Conservation (phyloP, 192 early-diverging fungal genomes). For the Gigaspora rosea region DNA sequence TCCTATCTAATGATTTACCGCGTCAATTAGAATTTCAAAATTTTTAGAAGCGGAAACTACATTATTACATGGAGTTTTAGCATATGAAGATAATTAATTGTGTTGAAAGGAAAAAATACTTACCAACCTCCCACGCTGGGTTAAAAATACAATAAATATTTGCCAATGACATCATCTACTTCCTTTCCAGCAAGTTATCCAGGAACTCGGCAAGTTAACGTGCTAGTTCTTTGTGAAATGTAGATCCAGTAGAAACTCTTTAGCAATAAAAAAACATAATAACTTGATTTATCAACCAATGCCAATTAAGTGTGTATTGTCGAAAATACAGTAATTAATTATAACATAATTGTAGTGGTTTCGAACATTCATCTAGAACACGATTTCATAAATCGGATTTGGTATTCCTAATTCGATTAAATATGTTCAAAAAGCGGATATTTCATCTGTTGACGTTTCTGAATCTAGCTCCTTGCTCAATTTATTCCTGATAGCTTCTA, state of each 20-base stretch:
- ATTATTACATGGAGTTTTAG: no score
- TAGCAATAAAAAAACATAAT: no score
- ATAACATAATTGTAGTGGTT: no score
- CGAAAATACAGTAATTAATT: no score
- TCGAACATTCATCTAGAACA: no score
- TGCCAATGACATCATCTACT: slow-evolving; percentile 81
- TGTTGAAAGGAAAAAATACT: slow-evolving; percentile 31
- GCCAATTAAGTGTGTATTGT: no score
- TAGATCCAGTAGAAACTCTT: slow-evolving; percentile 84
- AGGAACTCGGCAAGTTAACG: slow-evolving; percentile 85
- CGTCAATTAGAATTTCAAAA: no score
- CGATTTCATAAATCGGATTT: slow-evolving; percentile 53
- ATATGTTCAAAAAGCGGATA: slow-evolving; percentile 62
- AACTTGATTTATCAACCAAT: neutral
- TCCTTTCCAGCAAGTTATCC: slow-evolving; percentile 59
- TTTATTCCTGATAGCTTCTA: slow-evolving; percentile 64
- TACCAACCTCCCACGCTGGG: slow-evolving; percentile 85
- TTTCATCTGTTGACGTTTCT: slow-evolving; percentile 43
- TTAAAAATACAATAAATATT: slow-evolving; percentile 96
- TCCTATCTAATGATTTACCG: no score
- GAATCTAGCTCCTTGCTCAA: slow-evolving; percentile 46
- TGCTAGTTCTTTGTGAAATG: slow-evolving; percentile 86
- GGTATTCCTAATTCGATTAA: slow-evolving; percentile 89
- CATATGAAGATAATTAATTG: no score
- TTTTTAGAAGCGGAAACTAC: no score